Evolutionary conservation across 2,329 filamentous ascomycete species (phyloP).

Genomic region (Meredithiella fracta): DNA sequence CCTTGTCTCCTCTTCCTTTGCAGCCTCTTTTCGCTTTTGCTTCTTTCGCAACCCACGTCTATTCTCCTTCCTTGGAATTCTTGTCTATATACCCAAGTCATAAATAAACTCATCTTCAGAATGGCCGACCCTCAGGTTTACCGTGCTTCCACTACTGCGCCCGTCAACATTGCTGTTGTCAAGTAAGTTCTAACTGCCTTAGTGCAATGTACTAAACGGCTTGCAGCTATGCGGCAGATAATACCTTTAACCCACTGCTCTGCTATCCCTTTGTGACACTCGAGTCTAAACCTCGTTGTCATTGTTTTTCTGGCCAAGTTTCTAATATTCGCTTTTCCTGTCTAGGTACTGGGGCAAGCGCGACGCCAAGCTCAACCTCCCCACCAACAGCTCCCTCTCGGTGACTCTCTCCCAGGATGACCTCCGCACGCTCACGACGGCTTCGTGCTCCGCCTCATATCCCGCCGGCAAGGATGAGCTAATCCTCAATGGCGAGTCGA

Average conservation of each 20-base stretch:
- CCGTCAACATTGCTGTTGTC: constrained; percentile 95
- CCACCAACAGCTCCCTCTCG: constrained; percentile 93
- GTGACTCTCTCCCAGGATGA: constrained; percentile 91
- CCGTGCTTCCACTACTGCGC: constrained; percentile 87
- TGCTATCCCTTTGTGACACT: too few relatives aligned
- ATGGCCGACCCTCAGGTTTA: constrained; percentile 48
- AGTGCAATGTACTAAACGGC: not conserved
- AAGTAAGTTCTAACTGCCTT: constrained; percentile 41
- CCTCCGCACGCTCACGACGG: constrained; percentile 88
- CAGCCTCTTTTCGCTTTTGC: constrained; percentile 2
- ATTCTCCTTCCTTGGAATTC: not conserved
- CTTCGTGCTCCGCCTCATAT: constrained; percentile 68
- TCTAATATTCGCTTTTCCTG: not conserved
- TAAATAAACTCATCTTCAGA: not conserved
- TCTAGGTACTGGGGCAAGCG: constrained; percentile 83
- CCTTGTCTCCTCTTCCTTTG: not conserved
- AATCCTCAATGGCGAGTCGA: constrained; percentile 64
- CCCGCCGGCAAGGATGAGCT: constrained; percentile 50
- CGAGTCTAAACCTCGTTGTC: not conserved
- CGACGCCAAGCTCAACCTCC: constrained; percentile 82
- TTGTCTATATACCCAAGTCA: not conserved
- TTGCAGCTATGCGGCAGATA: not conserved
- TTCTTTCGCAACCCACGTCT: not conserved
- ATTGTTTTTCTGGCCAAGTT: not conserved
- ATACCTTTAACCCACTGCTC: not conserved